Evolutionary conservation across 148 eudicot genomes (phyloP).

Genomic region (Cornus suecica): DNA sequence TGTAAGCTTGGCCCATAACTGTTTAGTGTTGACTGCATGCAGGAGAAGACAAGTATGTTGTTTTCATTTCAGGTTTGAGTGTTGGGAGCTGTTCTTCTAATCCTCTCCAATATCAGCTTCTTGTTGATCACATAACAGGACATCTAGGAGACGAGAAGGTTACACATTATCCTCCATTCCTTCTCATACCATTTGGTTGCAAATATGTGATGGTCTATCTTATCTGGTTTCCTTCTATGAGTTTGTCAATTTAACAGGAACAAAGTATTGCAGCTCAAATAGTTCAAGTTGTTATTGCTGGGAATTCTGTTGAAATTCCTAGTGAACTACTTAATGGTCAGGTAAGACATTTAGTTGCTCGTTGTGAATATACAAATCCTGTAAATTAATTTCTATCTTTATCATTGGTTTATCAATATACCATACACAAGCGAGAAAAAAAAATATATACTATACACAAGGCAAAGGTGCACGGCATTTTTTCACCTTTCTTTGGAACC

Average conservation of each 20-base stretch:
- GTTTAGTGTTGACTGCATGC: conserved; percentile 13
- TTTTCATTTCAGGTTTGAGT: conserved; percentile 72
- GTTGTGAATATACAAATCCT: not conserved
- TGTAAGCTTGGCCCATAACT: conserved; percentile 13
- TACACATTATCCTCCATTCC: conserved; percentile 8
- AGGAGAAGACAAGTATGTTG: conserved; percentile 92
- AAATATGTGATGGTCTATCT: conserved; percentile 3
- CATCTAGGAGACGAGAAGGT: conserved; percentile 95
- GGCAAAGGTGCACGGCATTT: too few species aligned
- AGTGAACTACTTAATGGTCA: conserved; percentile 76
- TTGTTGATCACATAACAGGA: conserved; percentile 94
- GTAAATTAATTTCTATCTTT: not conserved
- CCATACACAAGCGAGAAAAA: too few species aligned
- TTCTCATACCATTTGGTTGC: not conserved
- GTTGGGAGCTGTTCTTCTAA: conserved; percentile 68
- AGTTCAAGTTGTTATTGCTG: conserved; percentile 93
- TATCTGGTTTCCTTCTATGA: conserved; percentile 9
- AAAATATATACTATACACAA: too few species aligned
- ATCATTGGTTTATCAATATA: not conserved
- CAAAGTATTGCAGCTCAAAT: conserved; percentile 81
- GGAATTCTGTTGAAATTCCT: conserved; percentile 75
- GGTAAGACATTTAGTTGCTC: conserved; percentile 29
- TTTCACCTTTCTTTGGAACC: too few species aligned
- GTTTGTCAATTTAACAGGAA: conserved; percentile 48
- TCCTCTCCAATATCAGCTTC: conserved; percentile 85